Base-by-base conservation (phyloP, 164 flowering plant species). In the Magnolia officinalis region DNA sequence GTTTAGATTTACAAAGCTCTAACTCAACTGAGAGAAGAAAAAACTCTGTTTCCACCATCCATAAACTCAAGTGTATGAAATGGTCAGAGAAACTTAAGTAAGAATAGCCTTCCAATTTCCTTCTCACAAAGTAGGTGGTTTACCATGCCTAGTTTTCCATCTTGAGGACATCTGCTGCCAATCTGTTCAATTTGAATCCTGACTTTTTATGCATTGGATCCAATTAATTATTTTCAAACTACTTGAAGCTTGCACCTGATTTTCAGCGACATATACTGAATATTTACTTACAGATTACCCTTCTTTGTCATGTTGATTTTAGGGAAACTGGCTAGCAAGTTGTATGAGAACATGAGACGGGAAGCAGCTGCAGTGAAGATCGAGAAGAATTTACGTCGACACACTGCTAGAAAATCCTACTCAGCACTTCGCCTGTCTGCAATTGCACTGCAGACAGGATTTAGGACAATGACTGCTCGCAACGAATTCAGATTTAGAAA, bases 381-480 rank as follows among this genome's bases (percentile, higher is more conserved):
- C 73, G 95, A 96, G 81, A 96, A 92, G 88, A 89, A 83, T 74
- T 89, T 93, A 88, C 86, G 90, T 20, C 75, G 87, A 68, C 81
- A 86, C 74, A 73, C 79, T 69, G 88, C 89, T 72, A 80, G 87
- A 81, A 82, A 79, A 67, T 89, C 91, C 67, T 94, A 94, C 84
- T 18, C 71, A 49, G 80, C 67, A 23, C 59, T 87, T 55, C 83
- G 80, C 74, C 65, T 71, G 61, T 90, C 98, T 76, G 93, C 98
- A 76, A 87, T 91, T 70, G 81, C 80, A 72, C 72, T 96, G 79
- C 98, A 96, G 85, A 90, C 96, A 75, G 98, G 98, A 59, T 82
- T 94, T 82, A 91, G 97, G 83, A 94, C 94, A 69, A 91, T 96
- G 99, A 85, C 85, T 76, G 95, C 97, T 77, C 96, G 97, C 31